Evolutionary conservation across 2,329 filamentous ascomycete species (phyloP).

Genomic region (Alternaria brassicae): DNA sequence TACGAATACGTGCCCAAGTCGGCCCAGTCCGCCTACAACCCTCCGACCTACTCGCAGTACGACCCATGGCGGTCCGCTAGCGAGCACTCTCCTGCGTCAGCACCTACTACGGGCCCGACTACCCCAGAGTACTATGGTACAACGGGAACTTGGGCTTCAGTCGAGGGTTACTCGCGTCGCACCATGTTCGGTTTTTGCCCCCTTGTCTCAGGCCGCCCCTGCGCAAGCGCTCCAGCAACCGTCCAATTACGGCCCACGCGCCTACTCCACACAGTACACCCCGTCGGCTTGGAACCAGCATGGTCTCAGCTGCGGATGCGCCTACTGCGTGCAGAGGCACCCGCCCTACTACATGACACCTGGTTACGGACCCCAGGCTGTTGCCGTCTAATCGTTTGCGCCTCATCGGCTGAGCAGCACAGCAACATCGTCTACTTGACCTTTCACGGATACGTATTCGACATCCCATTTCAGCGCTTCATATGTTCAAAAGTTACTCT

Average conservation of each 20-base stretch:
- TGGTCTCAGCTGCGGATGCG: conserved; percentile 47
- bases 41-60: conserved; percentile 47
- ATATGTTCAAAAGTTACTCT: conserved; percentile 45
- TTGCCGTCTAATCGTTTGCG: conserved; percentile 36
- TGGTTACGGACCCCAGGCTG: conserved; percentile 50
- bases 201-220: conserved; percentile 45
- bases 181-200: conserved; percentile 52
- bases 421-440: conserved; percentile 5
- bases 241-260: conserved; percentile 44
- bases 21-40: conserved; percentile 48
- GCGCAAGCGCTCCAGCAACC: conserved; percentile 54
- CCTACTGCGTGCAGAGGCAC: conserved; percentile 49
- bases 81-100: conserved; percentile 61
- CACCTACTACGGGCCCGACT: conserved; percentile 61
- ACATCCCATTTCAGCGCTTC: conserved; percentile 39
- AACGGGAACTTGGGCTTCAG: conserved; percentile 57
- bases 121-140: conserved; percentile 62
- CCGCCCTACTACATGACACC: conserved; percentile 50
- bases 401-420: background rate
- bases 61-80: conserved; percentile 54
- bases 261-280: conserved; percentile 47
- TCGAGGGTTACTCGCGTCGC: conserved; percentile 51
- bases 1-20: conserved; percentile 49
- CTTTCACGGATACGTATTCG: conserved; percentile 36
- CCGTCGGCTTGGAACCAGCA: conserved; percentile 49